A percentile compares a stretch with the other conserved stretches of the same genome.
These are phyloP conservation scores for Gnomoniopsis sp. DNA, from an alignment of 2,329 filamentous ascomycete species.

Conservation along the genomic window DNA sequence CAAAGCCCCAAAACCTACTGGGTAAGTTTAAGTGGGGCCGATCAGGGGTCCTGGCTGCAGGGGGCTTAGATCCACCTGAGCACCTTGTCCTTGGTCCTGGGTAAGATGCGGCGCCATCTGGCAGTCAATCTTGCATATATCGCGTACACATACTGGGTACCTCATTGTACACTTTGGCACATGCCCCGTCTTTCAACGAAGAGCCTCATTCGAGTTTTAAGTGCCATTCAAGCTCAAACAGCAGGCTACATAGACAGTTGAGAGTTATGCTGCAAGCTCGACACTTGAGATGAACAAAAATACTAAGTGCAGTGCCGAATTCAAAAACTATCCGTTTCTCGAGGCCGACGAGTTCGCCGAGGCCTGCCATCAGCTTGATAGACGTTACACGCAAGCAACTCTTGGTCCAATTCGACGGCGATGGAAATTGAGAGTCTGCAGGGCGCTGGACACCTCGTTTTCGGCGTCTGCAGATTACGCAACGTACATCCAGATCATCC, in stretches of 20 bases:
- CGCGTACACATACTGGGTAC: background rate
- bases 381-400: conserved; percentile 54
- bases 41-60: background rate
- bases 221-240: background rate
- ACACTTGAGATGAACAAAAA: background rate
- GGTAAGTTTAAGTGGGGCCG: background rate
- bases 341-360: conserved; percentile 60
- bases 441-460: conserved; percentile 45
- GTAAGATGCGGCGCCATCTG: background rate
- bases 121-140: background rate
- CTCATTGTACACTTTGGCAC: background rate
- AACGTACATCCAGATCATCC: conserved; percentile 56
- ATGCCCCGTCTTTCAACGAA: background rate
- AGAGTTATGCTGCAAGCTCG: background rate
- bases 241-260: background rate
- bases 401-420: conserved; percentile 50
- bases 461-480: conserved; percentile 39
- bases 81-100: background rate
- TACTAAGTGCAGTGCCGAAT: conserved; percentile 29
- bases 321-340: conserved; percentile 59
- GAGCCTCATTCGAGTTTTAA: background rate
- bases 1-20: too few species aligned
- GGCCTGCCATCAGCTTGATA: conserved; percentile 61
- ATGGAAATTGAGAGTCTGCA: conserved; percentile 54
- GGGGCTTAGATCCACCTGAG: background rate